A percentile compares a stretch with the other conserved stretches of the same genome.
Conservation (phyloP, 176 grass and related monocot species). For the maize (Zea mays) region DNA sequence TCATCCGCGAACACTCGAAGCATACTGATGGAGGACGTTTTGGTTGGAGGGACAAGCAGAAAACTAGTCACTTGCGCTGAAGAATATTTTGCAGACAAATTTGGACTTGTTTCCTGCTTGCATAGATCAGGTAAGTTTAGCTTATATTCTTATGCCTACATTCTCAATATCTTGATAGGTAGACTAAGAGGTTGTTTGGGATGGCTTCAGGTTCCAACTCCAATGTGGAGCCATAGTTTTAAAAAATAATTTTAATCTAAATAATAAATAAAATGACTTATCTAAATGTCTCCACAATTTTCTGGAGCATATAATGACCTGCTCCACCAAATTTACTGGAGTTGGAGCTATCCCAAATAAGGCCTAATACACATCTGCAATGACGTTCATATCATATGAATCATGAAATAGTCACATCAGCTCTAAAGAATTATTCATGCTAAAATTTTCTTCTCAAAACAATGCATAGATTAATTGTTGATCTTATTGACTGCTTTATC, state of each 20-base stretch:
- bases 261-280: no score
- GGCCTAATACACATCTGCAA: slow-evolving; percentile 6
- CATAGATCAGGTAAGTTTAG: slow-evolving; percentile 78
- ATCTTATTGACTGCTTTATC: no score
- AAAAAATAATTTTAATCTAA: no score
- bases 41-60: slow-evolving; percentile 76
- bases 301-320: no score
- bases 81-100: slow-evolving; percentile 93
- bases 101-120: slow-evolving; percentile 91
- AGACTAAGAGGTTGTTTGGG: background rate
- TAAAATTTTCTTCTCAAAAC: slow-evolving; percentile 34
- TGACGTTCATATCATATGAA: background rate
- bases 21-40: slow-evolving; percentile 72
- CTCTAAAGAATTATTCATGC: slow-evolving; percentile 4
- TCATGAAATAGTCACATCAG: slow-evolving; percentile 25
- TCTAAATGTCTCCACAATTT: no score
- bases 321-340: no score
- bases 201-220: no score
- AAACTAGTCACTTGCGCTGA: slow-evolving; percentile 76
- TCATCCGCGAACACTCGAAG: slow-evolving; percentile 84
- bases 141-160: slow-evolving; percentile 24
- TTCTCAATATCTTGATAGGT: slow-evolving; percentile 22
- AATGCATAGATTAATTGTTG: background rate
- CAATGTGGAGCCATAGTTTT: no score
- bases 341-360: no score